Percentiles rank a stretch among this genome's conserved stretches.
These are phyloP conservation scores for Fusarium sterilihyphosum DNA, from an alignment of 2,329 filamentous ascomycete species.

Conservation along the genomic window DNA sequence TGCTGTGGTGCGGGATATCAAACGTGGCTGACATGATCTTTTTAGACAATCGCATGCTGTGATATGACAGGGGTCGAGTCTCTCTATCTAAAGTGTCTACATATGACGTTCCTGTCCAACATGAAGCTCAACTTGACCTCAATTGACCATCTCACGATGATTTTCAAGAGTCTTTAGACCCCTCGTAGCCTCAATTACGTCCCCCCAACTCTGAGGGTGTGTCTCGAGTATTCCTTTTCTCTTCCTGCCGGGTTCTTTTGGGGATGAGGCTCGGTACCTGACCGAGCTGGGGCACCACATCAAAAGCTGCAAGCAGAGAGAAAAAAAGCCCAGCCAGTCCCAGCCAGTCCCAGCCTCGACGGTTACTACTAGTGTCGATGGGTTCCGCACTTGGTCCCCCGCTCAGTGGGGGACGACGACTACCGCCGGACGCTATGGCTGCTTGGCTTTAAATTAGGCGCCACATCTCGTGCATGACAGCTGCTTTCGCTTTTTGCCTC, in stretches of 20 bases:
- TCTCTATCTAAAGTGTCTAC: constrained; percentile 29
- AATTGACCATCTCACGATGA: constrained; percentile 27
- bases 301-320: constrained; percentile 35
- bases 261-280: constrained; percentile 38
- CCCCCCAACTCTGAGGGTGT: constrained; percentile 29
- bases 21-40: constrained; percentile 33
- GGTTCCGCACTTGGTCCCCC: constrained; percentile 30
- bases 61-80: constrained; percentile 22
- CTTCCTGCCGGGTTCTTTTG: constrained; percentile 30
- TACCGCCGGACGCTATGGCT: constrained; percentile 11
- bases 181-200: constrained; percentile 1
- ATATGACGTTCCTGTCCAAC: constrained; percentile 19
- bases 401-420: constrained; percentile 22
- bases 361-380: constrained; percentile 34
- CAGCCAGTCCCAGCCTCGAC: constrained; percentile 35
- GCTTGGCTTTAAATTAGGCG: constrained; percentile 20
- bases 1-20: constrained; percentile 21
- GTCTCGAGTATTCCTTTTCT: constrained; percentile 29
- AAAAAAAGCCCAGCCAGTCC: constrained; percentile 33
- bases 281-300: constrained; percentile 40
- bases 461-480: constrained; percentile 26
- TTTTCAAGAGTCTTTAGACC: constrained; percentile 27
- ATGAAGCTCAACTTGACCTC: constrained; percentile 30
- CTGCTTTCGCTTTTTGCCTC: constrained; percentile 22
- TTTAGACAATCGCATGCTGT: constrained; percentile 30